A percentile compares a stretch with the other conserved stretches of the same genome.
Evolutionary conservation across 2,329 filamentous ascomycete species (phyloP).

Genomic region (Verticillium klebahnii): DNA sequence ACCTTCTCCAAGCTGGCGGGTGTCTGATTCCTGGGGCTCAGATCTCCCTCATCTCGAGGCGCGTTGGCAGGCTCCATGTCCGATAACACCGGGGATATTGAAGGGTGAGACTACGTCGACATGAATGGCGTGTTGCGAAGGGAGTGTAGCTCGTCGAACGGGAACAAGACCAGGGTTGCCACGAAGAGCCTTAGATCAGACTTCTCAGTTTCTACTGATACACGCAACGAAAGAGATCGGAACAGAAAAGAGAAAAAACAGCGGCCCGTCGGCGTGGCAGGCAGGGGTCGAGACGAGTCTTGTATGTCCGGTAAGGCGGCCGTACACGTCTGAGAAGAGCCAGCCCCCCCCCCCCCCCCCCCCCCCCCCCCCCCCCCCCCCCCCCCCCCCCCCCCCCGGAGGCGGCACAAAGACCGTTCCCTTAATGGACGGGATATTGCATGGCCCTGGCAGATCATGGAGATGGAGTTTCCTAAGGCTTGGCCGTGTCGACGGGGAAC

Average conservation of each 20-base stretch:
- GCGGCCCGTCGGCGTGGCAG: neutral
- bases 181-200: neutral
- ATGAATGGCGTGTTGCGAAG: neutral
- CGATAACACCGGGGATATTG: neutral
- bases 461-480: neutral
- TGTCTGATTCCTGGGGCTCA: neutral
- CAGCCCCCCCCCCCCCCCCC: neutral
- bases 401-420: neutral
- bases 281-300: neutral
- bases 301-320: neutral
- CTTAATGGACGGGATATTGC: conserved; percentile 1
- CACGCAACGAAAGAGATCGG: neutral
- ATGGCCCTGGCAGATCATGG: conserved; percentile 5
- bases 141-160: neutral
- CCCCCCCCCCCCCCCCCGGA: no score
- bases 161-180: neutral
- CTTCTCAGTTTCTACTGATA: neutral
- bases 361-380: no score
- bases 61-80: neutral
- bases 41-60: neutral
- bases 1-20: neutral
- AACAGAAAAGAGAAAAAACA: neutral
- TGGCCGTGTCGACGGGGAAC: neutral
- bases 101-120: neutral
- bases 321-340: neutral